Base-by-base conservation (phyloP, 108 stramenopile species). In the Aureococcus anophagefferens region DNA sequence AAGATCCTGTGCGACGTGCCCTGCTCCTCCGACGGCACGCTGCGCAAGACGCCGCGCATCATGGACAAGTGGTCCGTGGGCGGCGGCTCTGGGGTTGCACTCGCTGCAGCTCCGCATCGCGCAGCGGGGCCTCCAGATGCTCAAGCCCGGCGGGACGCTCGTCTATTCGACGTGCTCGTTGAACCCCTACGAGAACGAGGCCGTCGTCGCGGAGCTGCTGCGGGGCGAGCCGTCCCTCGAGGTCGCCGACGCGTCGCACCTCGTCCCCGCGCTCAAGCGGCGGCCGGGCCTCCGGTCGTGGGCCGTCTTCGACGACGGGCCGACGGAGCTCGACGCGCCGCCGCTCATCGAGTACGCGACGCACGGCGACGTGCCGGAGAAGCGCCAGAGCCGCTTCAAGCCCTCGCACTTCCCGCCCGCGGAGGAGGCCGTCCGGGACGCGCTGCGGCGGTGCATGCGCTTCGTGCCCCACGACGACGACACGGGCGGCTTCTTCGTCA, bases 111-210 rank as follows among this genome's bases (percentile, higher is more conserved):
- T 92, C n/a, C 69, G 74, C 33, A 91, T 91, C 83, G 96, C 93
- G 13, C 76, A 88, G 71, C 86, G 85, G 77, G 95, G 93, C 16
- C 67, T 90, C 64, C 70, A 80, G 62, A 31, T 88, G 32, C 67
- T 85, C 35, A 79, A 74, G 69, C 46, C 78, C 32, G 88, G 94
- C 0, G 99, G 99, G 3, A 83, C 89, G 51, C 74, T 98, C 77
- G 93, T 95, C 18, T 99, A 98, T 76, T 91, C 90, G 14, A 99
- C 99, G 34, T 99, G 99, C 81, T 90, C 90, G 37, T 85, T 97
- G 79, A 96, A 92, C 84, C 99, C 99, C 0, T 88, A 93, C 64
- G 99, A 99, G 80, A 93, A 99, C 76, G 99, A 99, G 80, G 93
- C 95, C 16, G 95, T 97, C 18, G 96, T 99, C 17, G 94, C 91